These are phyloP conservation scores for Colletotrichum lentis DNA, from an alignment of 2,329 filamentous ascomycete species.

Conservation along the genomic window DNA sequence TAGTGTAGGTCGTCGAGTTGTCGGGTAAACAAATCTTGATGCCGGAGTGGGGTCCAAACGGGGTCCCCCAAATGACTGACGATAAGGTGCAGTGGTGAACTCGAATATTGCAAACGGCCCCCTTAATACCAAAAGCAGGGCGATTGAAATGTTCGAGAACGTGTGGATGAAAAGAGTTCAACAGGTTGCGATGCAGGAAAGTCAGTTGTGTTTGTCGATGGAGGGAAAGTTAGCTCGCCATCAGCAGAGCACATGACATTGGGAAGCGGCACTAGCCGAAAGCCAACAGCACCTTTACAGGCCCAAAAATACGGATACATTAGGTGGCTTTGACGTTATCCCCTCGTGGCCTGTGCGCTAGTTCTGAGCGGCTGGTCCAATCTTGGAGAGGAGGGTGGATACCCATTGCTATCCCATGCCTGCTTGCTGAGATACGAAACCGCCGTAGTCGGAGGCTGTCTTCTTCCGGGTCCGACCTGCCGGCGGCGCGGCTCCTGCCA, in stretches of 20 bases:
- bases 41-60: slow-evolving; percentile 30
- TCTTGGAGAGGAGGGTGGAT: slow-evolving; percentile 12
- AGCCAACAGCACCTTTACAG: slow-evolving; percentile 17
- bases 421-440: not conserved
- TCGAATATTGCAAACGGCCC: not conserved
- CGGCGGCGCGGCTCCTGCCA: not conserved
- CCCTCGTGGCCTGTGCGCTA: slow-evolving; percentile 31
- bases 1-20: slow-evolving; percentile 21
- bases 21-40: slow-evolving; percentile 37
- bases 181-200: slow-evolving; percentile 17
- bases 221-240: slow-evolving; percentile 4
- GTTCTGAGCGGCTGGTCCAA: slow-evolving; percentile 14
- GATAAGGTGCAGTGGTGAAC: slow-evolving; percentile 22
- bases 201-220: slow-evolving; percentile 15
- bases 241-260: slow-evolving; percentile 36
- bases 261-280: slow-evolving; percentile 23
- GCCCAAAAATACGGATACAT: slow-evolving; percentile 13
- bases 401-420: not conserved
- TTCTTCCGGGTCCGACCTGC: slow-evolving; percentile 15
- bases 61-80: slow-evolving; percentile 26
- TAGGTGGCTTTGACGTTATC: slow-evolving; percentile 36
- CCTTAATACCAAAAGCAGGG: not conserved
- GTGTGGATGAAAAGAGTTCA: slow-evolving; percentile 13
- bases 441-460: not conserved
- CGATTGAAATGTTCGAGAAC: not conserved